These are phyloP conservation scores for Skeletonema costatum DNA, from an alignment of 108 stramenopile genomes.

Conservation along the genomic window DNA sequence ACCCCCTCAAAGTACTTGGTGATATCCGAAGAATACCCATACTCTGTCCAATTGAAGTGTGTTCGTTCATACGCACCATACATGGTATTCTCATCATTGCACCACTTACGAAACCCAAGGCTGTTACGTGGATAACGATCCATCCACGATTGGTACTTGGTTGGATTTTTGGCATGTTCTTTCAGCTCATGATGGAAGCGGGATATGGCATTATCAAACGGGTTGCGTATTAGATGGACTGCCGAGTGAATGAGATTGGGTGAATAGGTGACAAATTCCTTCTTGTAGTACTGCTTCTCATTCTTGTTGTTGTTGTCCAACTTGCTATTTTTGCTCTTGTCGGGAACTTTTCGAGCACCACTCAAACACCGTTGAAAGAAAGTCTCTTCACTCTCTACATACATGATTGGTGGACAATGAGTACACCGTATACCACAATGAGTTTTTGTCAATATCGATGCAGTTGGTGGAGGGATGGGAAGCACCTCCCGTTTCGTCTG, in stretches of 20 bases:
- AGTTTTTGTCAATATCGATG: conserved; percentile 78
- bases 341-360: conserved; percentile 32
- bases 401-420: conserved; percentile 57
- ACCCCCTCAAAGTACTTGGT: conserved; percentile 33
- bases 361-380: conserved; percentile 33
- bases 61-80: conserved; percentile 19
- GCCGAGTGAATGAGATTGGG: conserved; percentile 50
- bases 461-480: conserved; percentile 13
- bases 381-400: conserved; percentile 45
- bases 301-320: not conserved
- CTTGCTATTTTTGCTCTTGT: conserved; percentile 6
- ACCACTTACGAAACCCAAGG: conserved; percentile 65
- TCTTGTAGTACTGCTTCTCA: conserved; percentile 23
- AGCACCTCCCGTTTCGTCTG: not conserved
- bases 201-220: conserved; percentile 73
- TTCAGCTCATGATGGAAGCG: conserved; percentile 62
- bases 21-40: conserved; percentile 26
- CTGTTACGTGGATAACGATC: conserved; percentile 33
- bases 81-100: conserved; percentile 50
- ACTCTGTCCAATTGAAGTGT: conserved; percentile 17
- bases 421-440: conserved; percentile 77
- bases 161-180: conserved; percentile 36
- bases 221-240: conserved; percentile 72
- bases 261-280: conserved; percentile 34
- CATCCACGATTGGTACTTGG: conserved; percentile 17